Percentiles rank a stretch among this genome's conserved stretches.
These are phyloP conservation scores for Cryptococcus sp. DNA, from an alignment of 1,284 basidiomycete species.

Conservation along the genomic window DNA sequence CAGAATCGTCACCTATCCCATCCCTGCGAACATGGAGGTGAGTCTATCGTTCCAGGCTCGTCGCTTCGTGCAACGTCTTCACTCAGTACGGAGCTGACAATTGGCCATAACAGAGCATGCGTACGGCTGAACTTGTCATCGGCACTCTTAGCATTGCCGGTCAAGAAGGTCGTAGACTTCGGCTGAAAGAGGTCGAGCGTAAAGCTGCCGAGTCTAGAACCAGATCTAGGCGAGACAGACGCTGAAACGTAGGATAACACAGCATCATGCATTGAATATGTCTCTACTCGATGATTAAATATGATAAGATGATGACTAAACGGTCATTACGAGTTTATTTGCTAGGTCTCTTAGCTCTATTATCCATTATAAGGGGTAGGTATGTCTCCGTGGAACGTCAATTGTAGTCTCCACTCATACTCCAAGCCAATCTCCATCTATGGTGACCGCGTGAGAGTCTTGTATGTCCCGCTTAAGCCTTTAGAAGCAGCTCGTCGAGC, in stretches of 20 bases:
- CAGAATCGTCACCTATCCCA: constrained; percentile 94
- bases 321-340: too few relatives aligned
- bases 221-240: constrained; percentile 14
- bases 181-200: constrained; percentile 51
- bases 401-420: too few relatives aligned
- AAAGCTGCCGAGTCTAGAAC: constrained; percentile 10
- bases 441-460: too few relatives aligned
- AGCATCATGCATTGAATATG: background rate
- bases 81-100: background rate
- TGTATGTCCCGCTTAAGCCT: too few relatives aligned
- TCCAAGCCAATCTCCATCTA: too few relatives aligned
- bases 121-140: constrained; percentile 85
- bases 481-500: background rate
- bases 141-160: constrained; percentile 92
- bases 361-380: too few relatives aligned
- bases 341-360: too few relatives aligned
- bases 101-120: constrained; percentile 54
- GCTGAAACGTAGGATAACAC: constrained; percentile 1
- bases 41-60: constrained; percentile 48
- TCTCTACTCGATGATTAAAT: background rate
- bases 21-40: constrained; percentile 93
- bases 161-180: constrained; percentile 63
- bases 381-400: too few relatives aligned
- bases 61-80: background rate
- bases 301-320: too few relatives aligned